A percentile compares a stretch with the other conserved stretches of the same genome.
These are phyloP conservation scores for Glarea lozoyensis DNA, from an alignment of 495 filamentous ascomycete genomes.

Conservation along the genomic window DNA sequence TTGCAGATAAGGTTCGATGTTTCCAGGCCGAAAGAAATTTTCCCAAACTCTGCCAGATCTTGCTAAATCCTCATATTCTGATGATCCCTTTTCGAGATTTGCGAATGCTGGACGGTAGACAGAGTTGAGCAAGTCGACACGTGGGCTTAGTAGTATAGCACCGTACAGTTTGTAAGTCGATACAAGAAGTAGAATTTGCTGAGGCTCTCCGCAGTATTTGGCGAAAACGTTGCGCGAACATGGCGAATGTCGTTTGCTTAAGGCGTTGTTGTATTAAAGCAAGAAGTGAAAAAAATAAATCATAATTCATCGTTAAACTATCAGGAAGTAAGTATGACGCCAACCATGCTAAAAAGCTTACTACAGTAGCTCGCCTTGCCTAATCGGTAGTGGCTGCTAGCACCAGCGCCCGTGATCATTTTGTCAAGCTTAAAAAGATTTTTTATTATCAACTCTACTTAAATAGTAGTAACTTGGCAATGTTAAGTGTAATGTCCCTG, in stretches of 20 bases:
- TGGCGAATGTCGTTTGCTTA: conserved; percentile 8
- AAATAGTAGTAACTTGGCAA: no score
- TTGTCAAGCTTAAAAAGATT: no score
- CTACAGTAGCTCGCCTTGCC: conserved; percentile 7
- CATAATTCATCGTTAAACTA: conserved; percentile 1
- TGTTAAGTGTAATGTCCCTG: no score
- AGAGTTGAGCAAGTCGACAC: conserved; percentile 9
- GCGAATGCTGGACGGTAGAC: conserved; percentile 11
- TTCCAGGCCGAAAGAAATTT: conserved; percentile 11
- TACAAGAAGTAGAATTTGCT: conserved; percentile 8
- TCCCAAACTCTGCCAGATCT: conserved; percentile 15
- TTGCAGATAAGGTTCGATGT: conserved; percentile 9
- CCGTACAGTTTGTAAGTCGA: conserved; percentile 6
- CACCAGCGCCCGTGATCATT: no score
- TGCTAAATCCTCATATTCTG: conserved; percentile 13
- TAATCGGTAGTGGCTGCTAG: conserved; percentile 5
- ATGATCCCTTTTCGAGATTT: conserved; percentile 8
- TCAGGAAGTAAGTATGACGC: not conserved
- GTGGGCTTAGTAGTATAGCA: conserved; percentile 4
- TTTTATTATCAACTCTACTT: no score
- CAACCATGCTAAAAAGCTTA: conserved; percentile 7
- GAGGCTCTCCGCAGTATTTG: conserved; percentile 4
- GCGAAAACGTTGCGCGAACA: conserved; percentile 8
- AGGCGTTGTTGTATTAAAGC: conserved; percentile 2
- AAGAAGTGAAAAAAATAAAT: conserved; percentile 7